phyloP scores from a whole-genome alignment of 345 rosid genomes.

The Eucalyptus albens region DNA sequence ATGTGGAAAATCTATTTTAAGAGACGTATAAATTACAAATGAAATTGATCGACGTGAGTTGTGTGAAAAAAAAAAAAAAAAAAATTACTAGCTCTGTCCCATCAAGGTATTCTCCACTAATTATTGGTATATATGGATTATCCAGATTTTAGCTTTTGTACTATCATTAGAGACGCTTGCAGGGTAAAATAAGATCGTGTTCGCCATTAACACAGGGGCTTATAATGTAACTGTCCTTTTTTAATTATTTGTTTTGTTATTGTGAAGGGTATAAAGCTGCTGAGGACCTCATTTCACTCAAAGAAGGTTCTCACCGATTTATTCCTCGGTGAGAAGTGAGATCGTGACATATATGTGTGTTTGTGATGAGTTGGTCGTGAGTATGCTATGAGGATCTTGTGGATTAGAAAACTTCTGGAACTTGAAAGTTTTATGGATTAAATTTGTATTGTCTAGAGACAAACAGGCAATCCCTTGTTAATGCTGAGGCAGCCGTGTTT shows the following conservation, averaged over 20 bases:
- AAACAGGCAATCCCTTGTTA: too few relatives aligned
- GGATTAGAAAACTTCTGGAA: too few relatives aligned
- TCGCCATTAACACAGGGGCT: not conserved
- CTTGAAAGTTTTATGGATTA: too few relatives aligned
- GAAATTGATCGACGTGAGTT: too few relatives aligned
- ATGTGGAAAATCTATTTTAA: too few relatives aligned
- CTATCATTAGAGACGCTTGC: not conserved
- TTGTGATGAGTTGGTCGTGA: too few relatives aligned
- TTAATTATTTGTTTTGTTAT: not conserved
- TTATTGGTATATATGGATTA: not conserved
- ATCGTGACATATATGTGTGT: not conserved
- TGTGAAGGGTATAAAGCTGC: not conserved
- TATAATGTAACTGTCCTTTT: not conserved
- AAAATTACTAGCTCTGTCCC: not conserved
- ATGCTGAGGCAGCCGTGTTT: too few relatives aligned
- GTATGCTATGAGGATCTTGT: too few relatives aligned
- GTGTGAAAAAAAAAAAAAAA: too few relatives aligned
- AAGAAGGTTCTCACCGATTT: slow-evolving; percentile 11
- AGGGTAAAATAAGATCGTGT: not conserved
- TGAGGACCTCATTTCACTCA: slow-evolving; percentile 7
- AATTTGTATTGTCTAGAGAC: too few relatives aligned
- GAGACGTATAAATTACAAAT: too few relatives aligned
- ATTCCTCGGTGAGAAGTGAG: not conserved
- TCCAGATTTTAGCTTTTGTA: not conserved
- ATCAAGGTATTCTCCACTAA: not conserved